Conservation (phyloP, 2,329 filamentous ascomycete species). For the Fusarium heterosporum region DNA sequence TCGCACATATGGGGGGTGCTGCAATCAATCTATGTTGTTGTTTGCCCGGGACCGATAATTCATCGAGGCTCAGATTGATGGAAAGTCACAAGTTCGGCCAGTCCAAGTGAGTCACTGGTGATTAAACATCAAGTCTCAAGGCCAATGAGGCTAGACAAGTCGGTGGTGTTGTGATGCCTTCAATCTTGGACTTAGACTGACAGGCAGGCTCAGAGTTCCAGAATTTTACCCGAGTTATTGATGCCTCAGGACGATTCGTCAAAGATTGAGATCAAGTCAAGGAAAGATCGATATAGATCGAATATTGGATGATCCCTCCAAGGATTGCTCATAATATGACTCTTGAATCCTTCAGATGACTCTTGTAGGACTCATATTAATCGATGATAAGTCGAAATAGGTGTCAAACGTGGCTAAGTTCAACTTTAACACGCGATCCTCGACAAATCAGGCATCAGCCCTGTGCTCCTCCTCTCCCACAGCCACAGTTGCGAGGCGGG, state of each 20-base stretch:
- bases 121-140: background rate
- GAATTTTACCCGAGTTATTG: constrained; percentile 30
- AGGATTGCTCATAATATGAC: constrained; percentile 26
- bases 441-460: constrained; percentile 26
- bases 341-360: constrained; percentile 32
- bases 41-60: constrained; percentile 4
- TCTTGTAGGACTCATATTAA: constrained; percentile 13
- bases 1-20: constrained; percentile 24
- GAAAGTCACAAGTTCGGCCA: background rate
- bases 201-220: constrained; percentile 11
- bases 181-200: constrained; percentile 30
- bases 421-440: constrained; percentile 27
- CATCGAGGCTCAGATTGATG: background rate
- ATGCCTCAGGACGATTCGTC: constrained; percentile 42
- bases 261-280: constrained; percentile 1
- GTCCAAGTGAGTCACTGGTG: constrained; percentile 4
- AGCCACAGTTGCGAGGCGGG: constrained; percentile 1
- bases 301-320: background rate
- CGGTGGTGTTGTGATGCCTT: constrained; percentile 25
- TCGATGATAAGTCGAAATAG: constrained; percentile 11
- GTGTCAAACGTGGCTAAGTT: constrained; percentile 21
- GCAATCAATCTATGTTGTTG: background rate
- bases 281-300: background rate
- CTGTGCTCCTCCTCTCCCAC: constrained; percentile 22
- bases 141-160: background rate